phyloP scores from a whole-genome alignment of 441 rosid genomes.

The Manihot esculenta region DNA sequence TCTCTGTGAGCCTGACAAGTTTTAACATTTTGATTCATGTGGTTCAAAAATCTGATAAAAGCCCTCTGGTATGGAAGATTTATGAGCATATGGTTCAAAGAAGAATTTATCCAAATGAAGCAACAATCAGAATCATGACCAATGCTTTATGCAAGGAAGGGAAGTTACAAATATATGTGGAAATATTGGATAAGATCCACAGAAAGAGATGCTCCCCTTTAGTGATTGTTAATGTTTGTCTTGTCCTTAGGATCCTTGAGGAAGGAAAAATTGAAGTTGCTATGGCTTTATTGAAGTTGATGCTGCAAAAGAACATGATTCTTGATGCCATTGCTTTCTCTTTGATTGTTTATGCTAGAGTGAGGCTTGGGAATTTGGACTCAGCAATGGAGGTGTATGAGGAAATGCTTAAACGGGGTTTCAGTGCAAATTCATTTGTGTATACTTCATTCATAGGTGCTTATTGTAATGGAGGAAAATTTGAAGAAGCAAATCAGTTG shows the following conservation, averaged over 20 bases:
- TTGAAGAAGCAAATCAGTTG: conserved; percentile 48
- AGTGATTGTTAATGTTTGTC: conserved; percentile 57
- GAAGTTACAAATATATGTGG: conserved; percentile 44
- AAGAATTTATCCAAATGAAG: conserved; percentile 54
- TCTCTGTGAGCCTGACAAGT: conserved; percentile 48
- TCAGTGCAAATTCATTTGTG: conserved; percentile 53
- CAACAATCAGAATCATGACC: conserved; percentile 47
- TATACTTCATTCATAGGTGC: conserved; percentile 52
- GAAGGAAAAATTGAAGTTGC: conserved; percentile 47
- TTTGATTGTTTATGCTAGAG: conserved; percentile 45
- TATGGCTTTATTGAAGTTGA: conserved; percentile 55
- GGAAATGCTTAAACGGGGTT: conserved; percentile 76
- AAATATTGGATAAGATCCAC: conserved; percentile 55
- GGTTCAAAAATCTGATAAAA: conserved; percentile 50
- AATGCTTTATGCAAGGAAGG: conserved; percentile 75
- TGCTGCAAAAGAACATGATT: conserved; percentile 70
- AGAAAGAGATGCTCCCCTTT: conserved; percentile 64
- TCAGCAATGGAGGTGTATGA: conserved; percentile 51
- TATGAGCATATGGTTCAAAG: conserved; percentile 60
- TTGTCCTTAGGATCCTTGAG: conserved; percentile 52
- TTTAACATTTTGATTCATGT: conserved; percentile 57
- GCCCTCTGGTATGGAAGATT: conserved; percentile 56
- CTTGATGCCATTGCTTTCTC: conserved; percentile 67
- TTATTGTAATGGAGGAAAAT: conserved; percentile 36
- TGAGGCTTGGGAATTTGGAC: conserved; percentile 43